phyloP scores from a whole-genome alignment of 1,139 yeast species.

The Suhomyces anneliseae region DNA sequence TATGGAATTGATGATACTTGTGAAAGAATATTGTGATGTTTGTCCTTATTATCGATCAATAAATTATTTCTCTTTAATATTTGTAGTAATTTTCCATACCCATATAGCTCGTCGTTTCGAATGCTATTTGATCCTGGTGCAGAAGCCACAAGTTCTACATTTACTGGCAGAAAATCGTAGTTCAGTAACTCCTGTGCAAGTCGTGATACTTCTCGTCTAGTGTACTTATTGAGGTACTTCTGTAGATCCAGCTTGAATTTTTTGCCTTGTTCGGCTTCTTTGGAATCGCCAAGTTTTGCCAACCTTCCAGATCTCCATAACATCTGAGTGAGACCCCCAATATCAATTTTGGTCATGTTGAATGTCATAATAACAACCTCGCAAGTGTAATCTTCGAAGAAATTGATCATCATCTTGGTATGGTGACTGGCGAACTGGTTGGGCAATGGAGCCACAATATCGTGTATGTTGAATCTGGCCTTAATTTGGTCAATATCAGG shows the following conservation, averaged over 20 bases:
- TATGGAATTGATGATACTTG: slow-evolving; percentile 65
- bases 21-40: slow-evolving; percentile 40
- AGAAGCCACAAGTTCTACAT: slow-evolving; percentile 59
- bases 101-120: slow-evolving; percentile 34
- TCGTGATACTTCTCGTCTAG: slow-evolving; percentile 22
- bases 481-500: slow-evolving; percentile 15
- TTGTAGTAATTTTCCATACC: slow-evolving; percentile 52
- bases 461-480: slow-evolving; percentile 25
- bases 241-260: slow-evolving; percentile 39
- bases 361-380: slow-evolving; percentile 57
- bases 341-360: slow-evolving; percentile 56
- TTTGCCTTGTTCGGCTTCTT: slow-evolving; percentile 6
- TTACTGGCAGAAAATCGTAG: slow-evolving; percentile 47
- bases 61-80: slow-evolving; percentile 36
- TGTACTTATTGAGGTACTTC: slow-evolving; percentile 46
- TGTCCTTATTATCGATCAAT: slow-evolving; percentile 20
- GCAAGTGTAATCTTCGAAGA: slow-evolving; percentile 36
- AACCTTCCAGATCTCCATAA: slow-evolving; percentile 61
- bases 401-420: slow-evolving; percentile 64
- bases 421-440: slow-evolving; percentile 56
- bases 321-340: slow-evolving; percentile 61
- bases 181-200: slow-evolving; percentile 29
- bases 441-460: slow-evolving; percentile 35
- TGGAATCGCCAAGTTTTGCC: slow-evolving; percentile 6
- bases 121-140: slow-evolving; percentile 45